These are phyloP conservation scores for Ceratocystis alfenasii DNA, from an alignment of 2,329 filamentous ascomycete species.

Conservation along the genomic window DNA sequence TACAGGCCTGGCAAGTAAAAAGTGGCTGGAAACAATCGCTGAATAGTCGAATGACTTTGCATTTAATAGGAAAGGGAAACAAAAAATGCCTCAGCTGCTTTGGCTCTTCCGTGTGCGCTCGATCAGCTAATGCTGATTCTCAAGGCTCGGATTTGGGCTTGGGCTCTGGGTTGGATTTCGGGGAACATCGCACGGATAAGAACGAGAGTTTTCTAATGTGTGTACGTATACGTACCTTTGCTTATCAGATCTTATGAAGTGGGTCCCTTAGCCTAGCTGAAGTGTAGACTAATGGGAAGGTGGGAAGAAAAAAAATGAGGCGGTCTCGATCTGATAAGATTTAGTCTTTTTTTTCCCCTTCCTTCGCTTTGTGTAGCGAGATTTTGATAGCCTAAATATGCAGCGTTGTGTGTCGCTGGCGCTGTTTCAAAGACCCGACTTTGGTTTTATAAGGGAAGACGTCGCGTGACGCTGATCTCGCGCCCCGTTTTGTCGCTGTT, in stretches of 20 bases:
- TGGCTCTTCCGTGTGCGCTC: no score
- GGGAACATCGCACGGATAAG: background rate
- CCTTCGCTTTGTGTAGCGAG: background rate
- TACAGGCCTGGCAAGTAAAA: no score
- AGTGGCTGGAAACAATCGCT: no score
- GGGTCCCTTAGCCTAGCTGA: background rate
- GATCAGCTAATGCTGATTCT: no score
- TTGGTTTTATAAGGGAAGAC: no score
- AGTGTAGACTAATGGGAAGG: background rate
- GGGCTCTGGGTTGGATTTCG: background rate
- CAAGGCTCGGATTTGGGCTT: no score
- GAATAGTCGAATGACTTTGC: background rate
- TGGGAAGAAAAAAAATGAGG: conserved; percentile 8
- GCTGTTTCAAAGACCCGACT: no score
- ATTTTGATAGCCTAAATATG: background rate
- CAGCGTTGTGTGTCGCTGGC: no score
- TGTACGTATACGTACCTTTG: background rate
- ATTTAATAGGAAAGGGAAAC: background rate
- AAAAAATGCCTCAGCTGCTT: background rate
- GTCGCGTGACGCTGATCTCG: no score
- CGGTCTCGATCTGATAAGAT: conserved; percentile 22
- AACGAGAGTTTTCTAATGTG: background rate
- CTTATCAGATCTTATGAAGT: conserved; percentile 18
- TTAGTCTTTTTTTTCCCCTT: background rate
- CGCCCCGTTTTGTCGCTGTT: no score